phyloP scores from a whole-genome alignment of 192 early-diverging fungal genomes.

The Funneliformis geosporum region DNA sequence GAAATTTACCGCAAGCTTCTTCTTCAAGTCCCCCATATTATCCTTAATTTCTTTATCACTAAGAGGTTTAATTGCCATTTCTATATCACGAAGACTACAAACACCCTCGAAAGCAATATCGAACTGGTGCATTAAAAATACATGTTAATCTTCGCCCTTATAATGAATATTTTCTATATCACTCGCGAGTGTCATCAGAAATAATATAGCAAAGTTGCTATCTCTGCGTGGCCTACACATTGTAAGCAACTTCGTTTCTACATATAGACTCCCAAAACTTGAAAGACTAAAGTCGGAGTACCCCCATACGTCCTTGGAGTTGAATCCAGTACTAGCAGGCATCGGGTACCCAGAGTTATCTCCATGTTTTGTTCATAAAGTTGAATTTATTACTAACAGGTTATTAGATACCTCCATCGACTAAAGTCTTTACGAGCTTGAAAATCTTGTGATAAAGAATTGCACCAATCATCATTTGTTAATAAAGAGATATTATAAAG shows the following conservation, averaged over 20 bases:
- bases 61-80: neutral
- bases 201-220: conserved; percentile 16
- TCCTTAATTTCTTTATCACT: neutral
- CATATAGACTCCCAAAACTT: conserved; percentile 8
- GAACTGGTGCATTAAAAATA: conserved; percentile 23
- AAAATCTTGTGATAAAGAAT: neutral
- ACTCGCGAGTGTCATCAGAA: conserved; percentile 11
- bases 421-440: neutral
- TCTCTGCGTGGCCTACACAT: conserved; percentile 28
- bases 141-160: neutral
- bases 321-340: conserved; percentile 20
- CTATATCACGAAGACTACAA: neutral
- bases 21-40: neutral
- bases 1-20: neutral
- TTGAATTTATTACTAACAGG: neutral
- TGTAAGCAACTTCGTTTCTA: conserved; percentile 20
- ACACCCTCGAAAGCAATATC: conserved; percentile 12
- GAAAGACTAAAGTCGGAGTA: conserved; percentile 23
- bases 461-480: neutral
- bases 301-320: conserved; percentile 13
- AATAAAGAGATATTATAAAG: neutral
- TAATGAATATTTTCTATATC: neutral
- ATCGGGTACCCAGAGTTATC: neutral
- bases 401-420: neutral
- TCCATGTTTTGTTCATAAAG: neutral